phyloP scores from a whole-genome alignment of 2,329 filamentous ascomycete species.

The Cladobotryum protrusum region DNA sequence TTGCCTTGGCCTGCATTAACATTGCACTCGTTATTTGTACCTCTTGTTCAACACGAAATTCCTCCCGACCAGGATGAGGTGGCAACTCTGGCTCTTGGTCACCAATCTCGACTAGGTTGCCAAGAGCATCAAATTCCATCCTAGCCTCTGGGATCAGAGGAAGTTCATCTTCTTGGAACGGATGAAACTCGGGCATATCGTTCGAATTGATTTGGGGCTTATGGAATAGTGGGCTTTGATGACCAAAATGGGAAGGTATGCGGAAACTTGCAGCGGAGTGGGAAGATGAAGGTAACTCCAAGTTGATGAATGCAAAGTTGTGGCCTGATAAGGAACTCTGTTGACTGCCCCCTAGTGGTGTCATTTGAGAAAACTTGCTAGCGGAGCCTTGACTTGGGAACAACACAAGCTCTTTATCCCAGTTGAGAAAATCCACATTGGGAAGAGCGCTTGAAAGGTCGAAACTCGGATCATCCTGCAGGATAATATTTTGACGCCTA shows the following conservation, averaged over 20 bases:
- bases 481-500: conserved; percentile 68
- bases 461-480: conserved; percentile 80
- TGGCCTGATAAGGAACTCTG: conserved; percentile 24
- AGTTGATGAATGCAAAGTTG: conserved; percentile 21
- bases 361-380: conserved; percentile 39
- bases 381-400: conserved; percentile 32
- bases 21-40: background rate
- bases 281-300: conserved; percentile 31
- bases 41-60: conserved; percentile 13
- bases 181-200: conserved; percentile 21
- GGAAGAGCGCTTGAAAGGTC: conserved; percentile 27
- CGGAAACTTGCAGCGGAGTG: conserved; percentile 26
- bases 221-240: conserved; percentile 23
- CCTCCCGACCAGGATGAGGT: conserved; percentile 27
- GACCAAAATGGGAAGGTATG: conserved; percentile 29
- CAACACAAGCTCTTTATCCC: conserved; percentile 26
- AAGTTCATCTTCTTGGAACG: conserved; percentile 35
- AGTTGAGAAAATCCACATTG: conserved; percentile 30
- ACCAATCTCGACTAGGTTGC: conserved; percentile 39
- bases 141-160: conserved; percentile 34
- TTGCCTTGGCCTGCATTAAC: conserved; percentile 2
- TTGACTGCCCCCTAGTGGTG: conserved; percentile 30
- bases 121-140: conserved; percentile 46
- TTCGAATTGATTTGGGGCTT: conserved; percentile 18
- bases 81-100: conserved; percentile 42